Conservation (phyloP, 1,284 basidiomycete species). For the Ganoderma boninense region DNA sequence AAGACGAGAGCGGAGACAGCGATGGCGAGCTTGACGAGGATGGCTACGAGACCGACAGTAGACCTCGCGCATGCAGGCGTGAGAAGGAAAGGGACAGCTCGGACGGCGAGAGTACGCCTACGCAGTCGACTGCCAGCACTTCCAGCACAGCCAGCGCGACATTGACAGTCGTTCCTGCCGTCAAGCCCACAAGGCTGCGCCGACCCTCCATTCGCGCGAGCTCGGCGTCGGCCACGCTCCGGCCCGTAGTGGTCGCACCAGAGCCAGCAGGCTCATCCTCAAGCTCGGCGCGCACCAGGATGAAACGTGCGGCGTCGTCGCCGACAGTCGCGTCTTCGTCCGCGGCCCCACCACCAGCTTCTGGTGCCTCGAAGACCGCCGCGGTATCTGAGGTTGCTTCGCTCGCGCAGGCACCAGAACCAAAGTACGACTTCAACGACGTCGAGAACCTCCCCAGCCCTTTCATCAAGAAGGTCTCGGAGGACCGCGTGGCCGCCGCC, state of each 20-base stretch:
- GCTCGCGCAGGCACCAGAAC: conserved; percentile 27
- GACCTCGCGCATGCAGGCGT: conserved; percentile 21
- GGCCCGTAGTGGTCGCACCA: conserved; percentile 12
- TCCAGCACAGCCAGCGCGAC: not conserved
- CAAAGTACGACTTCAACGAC: conserved; percentile 71
- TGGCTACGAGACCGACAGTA: conserved; percentile 39
- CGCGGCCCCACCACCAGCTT: conserved; percentile 1
- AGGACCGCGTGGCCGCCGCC: conserved; percentile 42
- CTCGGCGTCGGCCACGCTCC: conserved; percentile 24
- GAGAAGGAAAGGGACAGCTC: conserved; percentile 26
- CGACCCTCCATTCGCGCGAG: conserved; percentile 44
- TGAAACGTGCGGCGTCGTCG: conserved; percentile 29
- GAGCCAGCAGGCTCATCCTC: conserved; percentile 25
- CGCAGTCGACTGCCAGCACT: conserved; percentile 23
- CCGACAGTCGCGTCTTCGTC: conserved; percentile 22
- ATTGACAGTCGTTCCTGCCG: conserved; percentile 19
- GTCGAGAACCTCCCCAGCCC: conserved; percentile 88
- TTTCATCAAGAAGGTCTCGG: conserved; percentile 67
- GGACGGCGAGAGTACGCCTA: conserved; percentile 37
- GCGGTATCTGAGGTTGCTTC: conserved; percentile 14
- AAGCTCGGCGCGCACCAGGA: conserved; percentile 21
- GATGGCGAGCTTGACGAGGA: conserved; percentile 34
- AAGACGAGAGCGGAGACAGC: conserved; percentile 42
- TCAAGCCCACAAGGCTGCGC: conserved; percentile 40
- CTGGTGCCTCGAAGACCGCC: not conserved